phyloP scores from a whole-genome alignment of 108 stramenopile species.

The Tribonema minus region DNA sequence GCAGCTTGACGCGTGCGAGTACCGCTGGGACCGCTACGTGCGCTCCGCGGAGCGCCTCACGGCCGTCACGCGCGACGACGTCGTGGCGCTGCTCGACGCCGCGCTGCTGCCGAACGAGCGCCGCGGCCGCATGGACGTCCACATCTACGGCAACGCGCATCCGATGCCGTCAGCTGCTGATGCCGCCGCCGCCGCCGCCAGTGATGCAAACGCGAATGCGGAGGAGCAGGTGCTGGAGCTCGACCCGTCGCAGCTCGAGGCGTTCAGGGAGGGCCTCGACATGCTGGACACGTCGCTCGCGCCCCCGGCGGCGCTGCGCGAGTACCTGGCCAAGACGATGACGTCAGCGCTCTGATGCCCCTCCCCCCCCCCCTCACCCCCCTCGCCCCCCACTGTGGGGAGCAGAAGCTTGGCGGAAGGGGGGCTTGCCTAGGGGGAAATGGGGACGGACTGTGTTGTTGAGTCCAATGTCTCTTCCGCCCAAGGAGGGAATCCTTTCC shows the following conservation, averaged over 20 bases:
- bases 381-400: too few relatives aligned
- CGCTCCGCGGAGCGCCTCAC: not conserved
- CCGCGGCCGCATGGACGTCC: constrained; percentile 5
- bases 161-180: not conserved
- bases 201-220: not conserved
- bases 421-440: too few relatives aligned
- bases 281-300: constrained; percentile 20
- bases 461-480: not conserved
- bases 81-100: constrained; percentile 3
- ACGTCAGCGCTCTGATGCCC: too few relatives aligned
- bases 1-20: constrained; percentile 3
- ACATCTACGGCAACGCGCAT: constrained; percentile 21
- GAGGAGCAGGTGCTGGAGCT: constrained; percentile 4
- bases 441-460: not conserved
- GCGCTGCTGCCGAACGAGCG: not conserved
- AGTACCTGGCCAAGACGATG: not conserved
- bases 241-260: not conserved
- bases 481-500: too few relatives aligned
- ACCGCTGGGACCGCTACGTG: constrained; percentile 1
- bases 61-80: constrained; percentile 2
- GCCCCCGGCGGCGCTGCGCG: not conserved
- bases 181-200: not conserved
- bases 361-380: too few relatives aligned
- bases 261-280: not conserved
- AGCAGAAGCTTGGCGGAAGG: too few relatives aligned